Evolutionary conservation across 139 green algal genomes (phyloP), one percentile per base, ranked within the genome.

Genomic region (Tetradesmus obliquus): DNA sequence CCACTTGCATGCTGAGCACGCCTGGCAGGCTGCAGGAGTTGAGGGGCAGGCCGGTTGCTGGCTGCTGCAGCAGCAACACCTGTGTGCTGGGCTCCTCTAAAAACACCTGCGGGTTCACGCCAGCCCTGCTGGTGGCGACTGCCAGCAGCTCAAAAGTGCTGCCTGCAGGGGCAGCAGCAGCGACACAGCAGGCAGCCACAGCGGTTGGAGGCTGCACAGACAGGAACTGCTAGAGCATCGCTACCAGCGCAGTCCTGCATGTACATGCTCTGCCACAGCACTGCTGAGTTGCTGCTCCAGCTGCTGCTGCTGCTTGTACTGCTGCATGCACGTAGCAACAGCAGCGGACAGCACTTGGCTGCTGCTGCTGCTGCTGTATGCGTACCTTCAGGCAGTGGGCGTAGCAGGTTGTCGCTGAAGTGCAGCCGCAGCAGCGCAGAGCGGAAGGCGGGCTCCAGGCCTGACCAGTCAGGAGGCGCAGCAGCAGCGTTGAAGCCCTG

Each of bases 121-220:
- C 88, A 3, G 88, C 79, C 32, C 93, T 93, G 62, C 74, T 88
- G 22, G 53, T 93, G 76, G 89, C 91, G 51, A 95, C 91, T 17
- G 85, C 94, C 7, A 94, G 86, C 4, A 96, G 57, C 86, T 96
- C 94, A 83, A 95, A 96, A 0, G 91, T 95, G 76, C 91, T 91
- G 32, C 94, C 94, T 95, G 86, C 84, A 45, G 71, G 80, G 2
- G 62, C 55, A 15, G 72, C 51, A 55, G 6, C 5, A 5, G 66
- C 1, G 2, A 72, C 6, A 24, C 2, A 7, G 84, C 57, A 76
- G n/a, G 24, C 20, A 58, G 82, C 82, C 53, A 5, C 20, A 76
- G 55, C 22, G 17, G 82, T 17, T 57, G 32, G 5, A 45, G 32
- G 32, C 32, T 45, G 32, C 32, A 45, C 32, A 45, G 32, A 45